phyloP scores from a whole-genome alignment of 192 early-diverging fungal genomes.

The Coemansia sp. region DNA sequence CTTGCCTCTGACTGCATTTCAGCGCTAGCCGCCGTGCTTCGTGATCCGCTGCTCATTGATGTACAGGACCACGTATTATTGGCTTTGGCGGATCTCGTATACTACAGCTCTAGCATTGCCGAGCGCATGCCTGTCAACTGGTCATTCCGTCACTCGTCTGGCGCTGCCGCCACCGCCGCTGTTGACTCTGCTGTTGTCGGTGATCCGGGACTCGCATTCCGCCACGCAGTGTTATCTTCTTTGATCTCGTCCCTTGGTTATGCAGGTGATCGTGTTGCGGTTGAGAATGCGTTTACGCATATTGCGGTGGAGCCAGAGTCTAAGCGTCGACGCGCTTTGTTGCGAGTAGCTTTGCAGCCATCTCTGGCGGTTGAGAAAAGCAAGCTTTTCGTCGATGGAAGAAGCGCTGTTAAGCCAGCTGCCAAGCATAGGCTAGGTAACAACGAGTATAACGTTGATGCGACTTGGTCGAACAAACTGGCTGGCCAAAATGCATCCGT shows the following conservation, averaged over 20 bases:
- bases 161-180: too few species aligned
- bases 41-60: slow-evolving; percentile 22
- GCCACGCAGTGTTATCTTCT: slow-evolving; percentile 5
- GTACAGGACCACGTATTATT: slow-evolving; percentile 22
- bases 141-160: slow-evolving; percentile 29
- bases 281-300: slow-evolving; percentile 7
- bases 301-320: not conserved
- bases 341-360: slow-evolving; percentile 31
- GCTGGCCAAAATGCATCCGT: slow-evolving; percentile 10
- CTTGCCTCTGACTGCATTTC: slow-evolving; percentile 3
- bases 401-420: not conserved
- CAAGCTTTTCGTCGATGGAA: slow-evolving; percentile 22
- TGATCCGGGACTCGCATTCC: slow-evolving; percentile 28
- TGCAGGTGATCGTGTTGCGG: not conserved
- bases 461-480: slow-evolving; percentile 22
- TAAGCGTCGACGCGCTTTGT: slow-evolving; percentile 27
- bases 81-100: slow-evolving; percentile 20
- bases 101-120: slow-evolving; percentile 16
- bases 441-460: not conserved
- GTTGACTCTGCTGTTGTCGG: slow-evolving; percentile 4
- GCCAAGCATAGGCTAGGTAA: not conserved
- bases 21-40: slow-evolving; percentile 12
- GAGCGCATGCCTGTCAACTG: slow-evolving; percentile 29
- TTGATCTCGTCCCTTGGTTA: slow-evolving; percentile 1
- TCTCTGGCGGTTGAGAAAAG: slow-evolving; percentile 44